These are phyloP conservation scores for Trichoderma sp. DNA, from an alignment of 2,329 filamentous ascomycete genomes.

Conservation along the genomic window DNA sequence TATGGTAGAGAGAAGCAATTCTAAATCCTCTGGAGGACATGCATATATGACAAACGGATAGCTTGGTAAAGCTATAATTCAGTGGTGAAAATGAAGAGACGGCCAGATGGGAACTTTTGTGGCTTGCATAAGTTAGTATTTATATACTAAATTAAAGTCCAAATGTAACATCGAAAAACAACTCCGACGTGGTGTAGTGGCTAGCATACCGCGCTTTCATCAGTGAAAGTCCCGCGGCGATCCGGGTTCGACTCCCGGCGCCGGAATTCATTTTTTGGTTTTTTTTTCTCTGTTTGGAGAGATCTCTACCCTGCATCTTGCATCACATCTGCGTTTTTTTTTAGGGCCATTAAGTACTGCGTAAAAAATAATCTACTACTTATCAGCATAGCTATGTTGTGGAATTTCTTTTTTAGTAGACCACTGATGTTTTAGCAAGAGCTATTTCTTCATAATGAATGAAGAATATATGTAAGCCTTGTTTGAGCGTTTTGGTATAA, in stretches of 20 bases:
- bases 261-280: constrained; percentile 20
- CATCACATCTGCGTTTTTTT: not conserved
- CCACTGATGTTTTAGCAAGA: no score
- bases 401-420: not conserved
- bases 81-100: not conserved
- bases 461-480: not conserved
- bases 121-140: not conserved
- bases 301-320: not conserved
- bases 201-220: constrained; percentile 30
- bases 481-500: not conserved
- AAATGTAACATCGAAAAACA: not conserved
- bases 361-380: not conserved
- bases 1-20: not conserved
- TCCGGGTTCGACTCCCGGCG: constrained; percentile 30
- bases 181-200: constrained; percentile 30
- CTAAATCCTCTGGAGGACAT: not conserved
- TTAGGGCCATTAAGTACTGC: not conserved
- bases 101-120: not conserved
- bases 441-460: not conserved
- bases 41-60: not conserved
- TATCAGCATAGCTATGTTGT: not conserved
- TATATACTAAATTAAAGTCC: not conserved
- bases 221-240: constrained; percentile 27
- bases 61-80: not conserved
- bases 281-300: not conserved